Conservation (phyloP, 441 rosid species). For the Aleurites moluccanus region DNA sequence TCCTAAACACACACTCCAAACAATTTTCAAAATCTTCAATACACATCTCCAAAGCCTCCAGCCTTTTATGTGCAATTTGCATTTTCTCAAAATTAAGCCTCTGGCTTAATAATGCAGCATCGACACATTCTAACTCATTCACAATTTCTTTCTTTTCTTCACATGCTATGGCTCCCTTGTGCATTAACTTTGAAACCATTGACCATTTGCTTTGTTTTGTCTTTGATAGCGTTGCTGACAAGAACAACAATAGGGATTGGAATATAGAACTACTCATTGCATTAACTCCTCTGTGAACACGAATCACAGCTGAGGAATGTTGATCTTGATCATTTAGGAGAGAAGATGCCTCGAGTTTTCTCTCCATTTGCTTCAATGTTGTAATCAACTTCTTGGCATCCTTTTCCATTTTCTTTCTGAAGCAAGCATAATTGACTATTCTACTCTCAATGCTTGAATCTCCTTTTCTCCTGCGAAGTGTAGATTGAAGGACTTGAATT, state of each 20-base stretch:
- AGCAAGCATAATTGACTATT: slow-evolving; percentile 30
- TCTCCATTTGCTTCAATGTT: slow-evolving; percentile 42
- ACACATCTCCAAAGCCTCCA: slow-evolving; percentile 46
- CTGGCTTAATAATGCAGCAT: slow-evolving; percentile 29
- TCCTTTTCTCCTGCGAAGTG: slow-evolving; percentile 49
- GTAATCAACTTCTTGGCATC: slow-evolving; percentile 42
- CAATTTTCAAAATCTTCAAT: slow-evolving; percentile 46
- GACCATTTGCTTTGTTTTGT: slow-evolving; percentile 43
- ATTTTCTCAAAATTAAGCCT: slow-evolving; percentile 23
- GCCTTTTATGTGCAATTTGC: slow-evolving; percentile 32
- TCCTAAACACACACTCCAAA: slow-evolving; percentile 56
- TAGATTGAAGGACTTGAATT: slow-evolving; percentile 47
- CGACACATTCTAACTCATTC: slow-evolving; percentile 46
- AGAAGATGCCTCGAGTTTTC: slow-evolving; percentile 23
- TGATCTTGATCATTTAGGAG: slow-evolving; percentile 32
- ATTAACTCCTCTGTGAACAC: slow-evolving; percentile 46
- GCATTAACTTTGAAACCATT: slow-evolving; percentile 44
- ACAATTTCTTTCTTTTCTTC: slow-evolving; percentile 33
- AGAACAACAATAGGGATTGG: slow-evolving; percentile 44
- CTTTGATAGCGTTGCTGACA: slow-evolving; percentile 34
- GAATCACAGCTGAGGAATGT: slow-evolving; percentile 30
- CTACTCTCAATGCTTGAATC: slow-evolving; percentile 30
- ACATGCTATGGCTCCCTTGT: slow-evolving; percentile 34
- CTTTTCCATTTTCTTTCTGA: slow-evolving; percentile 56
- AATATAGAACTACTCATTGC: slow-evolving; percentile 33